Percentiles rank a stretch among this genome's conserved stretches.
phyloP scores from a whole-genome alignment of 2,329 filamentous ascomycete genomes.

The Botrytis fragariae region DNA sequence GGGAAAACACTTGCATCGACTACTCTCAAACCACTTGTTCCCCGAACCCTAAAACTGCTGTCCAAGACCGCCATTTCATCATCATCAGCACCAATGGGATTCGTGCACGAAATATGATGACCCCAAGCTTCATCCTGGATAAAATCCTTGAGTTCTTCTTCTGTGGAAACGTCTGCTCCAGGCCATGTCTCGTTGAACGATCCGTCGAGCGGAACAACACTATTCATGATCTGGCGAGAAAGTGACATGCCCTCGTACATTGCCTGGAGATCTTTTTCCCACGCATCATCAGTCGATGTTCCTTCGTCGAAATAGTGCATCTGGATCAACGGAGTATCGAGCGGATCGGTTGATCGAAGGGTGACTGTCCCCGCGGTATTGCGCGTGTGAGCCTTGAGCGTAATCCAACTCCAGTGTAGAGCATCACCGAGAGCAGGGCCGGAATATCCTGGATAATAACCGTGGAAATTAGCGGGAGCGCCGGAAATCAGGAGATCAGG shows the following conservation, averaged over 20 bases:
- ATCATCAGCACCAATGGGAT: conserved; percentile 51
- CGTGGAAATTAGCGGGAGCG: conserved; percentile 27
- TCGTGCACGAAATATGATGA: conserved; percentile 55
- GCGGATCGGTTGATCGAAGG: conserved; percentile 59
- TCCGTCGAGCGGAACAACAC: conserved; percentile 42
- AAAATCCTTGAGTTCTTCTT: conserved; percentile 45
- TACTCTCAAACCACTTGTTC: conserved; percentile 47
- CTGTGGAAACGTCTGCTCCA: conserved; percentile 40
- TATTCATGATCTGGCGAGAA: conserved; percentile 40
- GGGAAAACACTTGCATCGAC: conserved; percentile 61
- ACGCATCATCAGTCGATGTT: not conserved
- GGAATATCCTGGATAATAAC: conserved; percentile 43
- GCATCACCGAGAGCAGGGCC: conserved; percentile 41
- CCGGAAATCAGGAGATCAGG: conserved; percentile 25
- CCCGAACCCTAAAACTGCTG: conserved; percentile 39
- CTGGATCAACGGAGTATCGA: conserved; percentile 59
- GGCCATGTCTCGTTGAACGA: conserved; percentile 45
- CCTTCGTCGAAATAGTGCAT: conserved; percentile 55
- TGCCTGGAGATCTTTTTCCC: conserved; percentile 25
- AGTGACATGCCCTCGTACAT: conserved; percentile 23
- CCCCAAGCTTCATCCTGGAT: conserved; percentile 52
- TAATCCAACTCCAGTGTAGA: conserved; percentile 22
- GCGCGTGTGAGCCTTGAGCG: conserved; percentile 57
- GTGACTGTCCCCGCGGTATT: conserved; percentile 61
- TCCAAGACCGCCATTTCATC: conserved; percentile 47